A percentile compares a stretch with the other conserved stretches of the same genome.
phyloP scores from a whole-genome alignment of 2,329 filamentous ascomycete species.

The Colletotrichum trifolii region DNA sequence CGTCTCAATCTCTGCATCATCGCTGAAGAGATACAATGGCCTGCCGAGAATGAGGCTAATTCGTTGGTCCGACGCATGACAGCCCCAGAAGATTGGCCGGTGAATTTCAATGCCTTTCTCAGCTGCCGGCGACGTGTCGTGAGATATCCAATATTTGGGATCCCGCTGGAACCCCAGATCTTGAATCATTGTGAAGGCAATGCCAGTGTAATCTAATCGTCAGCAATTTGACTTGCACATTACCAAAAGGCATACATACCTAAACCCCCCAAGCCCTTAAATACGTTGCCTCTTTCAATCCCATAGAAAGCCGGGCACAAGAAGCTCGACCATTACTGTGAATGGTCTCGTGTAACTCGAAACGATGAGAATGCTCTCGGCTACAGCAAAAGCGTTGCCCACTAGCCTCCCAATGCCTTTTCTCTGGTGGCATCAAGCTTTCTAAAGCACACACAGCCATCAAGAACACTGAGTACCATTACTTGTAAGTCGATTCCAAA shows the following conservation, averaged over 20 bases:
- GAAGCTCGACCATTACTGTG: slow-evolving; percentile 42
- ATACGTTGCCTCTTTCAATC: slow-evolving; percentile 42
- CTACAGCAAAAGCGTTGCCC: slow-evolving; percentile 39
- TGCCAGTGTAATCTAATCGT: slow-evolving; percentile 30
- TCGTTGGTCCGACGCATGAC: slow-evolving; percentile 43
- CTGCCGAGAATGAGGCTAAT: slow-evolving; percentile 38
- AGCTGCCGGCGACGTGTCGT: slow-evolving; percentile 38
- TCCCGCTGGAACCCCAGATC: slow-evolving; percentile 45
- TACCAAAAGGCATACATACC: slow-evolving; percentile 30
- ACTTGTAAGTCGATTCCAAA: slow-evolving; percentile 42
- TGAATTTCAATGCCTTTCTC: slow-evolving; percentile 42
- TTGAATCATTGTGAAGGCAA: slow-evolving; percentile 45
- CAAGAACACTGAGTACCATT: slow-evolving; percentile 42
- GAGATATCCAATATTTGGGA: slow-evolving; percentile 39
- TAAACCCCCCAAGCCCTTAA: slow-evolving; percentile 45
- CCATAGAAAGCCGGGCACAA: slow-evolving; percentile 44
- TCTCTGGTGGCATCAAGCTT: slow-evolving; percentile 34
- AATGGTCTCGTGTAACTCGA: slow-evolving; percentile 39
- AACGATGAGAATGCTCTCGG: slow-evolving; percentile 42
- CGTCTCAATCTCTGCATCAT: slow-evolving; percentile 33
- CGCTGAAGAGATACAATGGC: slow-evolving; percentile 32
- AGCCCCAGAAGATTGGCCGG: slow-evolving; percentile 46
- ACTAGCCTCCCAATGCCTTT: slow-evolving; percentile 20
- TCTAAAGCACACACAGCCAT: slow-evolving; percentile 43
- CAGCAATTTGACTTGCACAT: neutral